Percentiles rank a stretch among this genome's conserved stretches.
Evolutionary conservation across 495 filamentous ascomycete species (phyloP).

Genomic region (Melanomma pulvis-pyrius): DNA sequence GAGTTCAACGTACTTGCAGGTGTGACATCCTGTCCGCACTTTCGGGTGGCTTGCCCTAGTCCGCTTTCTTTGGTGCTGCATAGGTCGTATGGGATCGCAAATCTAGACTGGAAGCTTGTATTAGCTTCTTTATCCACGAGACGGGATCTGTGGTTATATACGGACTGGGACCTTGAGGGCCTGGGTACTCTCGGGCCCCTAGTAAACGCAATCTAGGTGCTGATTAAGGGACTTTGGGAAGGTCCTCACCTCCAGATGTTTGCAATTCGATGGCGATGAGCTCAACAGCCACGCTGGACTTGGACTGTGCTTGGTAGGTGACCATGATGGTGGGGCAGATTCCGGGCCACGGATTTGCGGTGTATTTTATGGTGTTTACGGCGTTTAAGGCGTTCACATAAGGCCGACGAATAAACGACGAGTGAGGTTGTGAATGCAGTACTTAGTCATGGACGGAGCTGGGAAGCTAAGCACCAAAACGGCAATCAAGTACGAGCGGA

Average conservation of each 20-base stretch:
- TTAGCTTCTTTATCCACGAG: neutral
- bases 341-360: neutral
- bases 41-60: slow-evolving; percentile 32
- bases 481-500: slow-evolving; percentile 17
- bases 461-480: neutral
- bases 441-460: neutral
- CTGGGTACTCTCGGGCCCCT: too few species aligned
- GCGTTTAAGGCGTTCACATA: neutral
- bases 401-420: neutral
- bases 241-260: neutral
- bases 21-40: slow-evolving; percentile 29
- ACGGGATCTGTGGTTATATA: slow-evolving; percentile 2
- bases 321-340: slow-evolving; percentile 9
- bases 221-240: slow-evolving; percentile 14
- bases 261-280: neutral
- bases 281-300: slow-evolving; percentile 4
- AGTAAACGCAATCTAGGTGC: neutral
- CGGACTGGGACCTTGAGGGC: neutral
- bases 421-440: neutral
- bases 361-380: neutral
- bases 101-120: neutral
- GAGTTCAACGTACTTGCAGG: slow-evolving; percentile 31
- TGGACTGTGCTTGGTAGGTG: neutral
- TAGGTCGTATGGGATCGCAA: neutral
- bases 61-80: slow-evolving; percentile 21